Percentiles rank a stretch among this genome's conserved stretches.
Evolutionary conservation across 257 asterid genomes (phyloP).

Genomic region (Solanum ossicruentum): DNA sequence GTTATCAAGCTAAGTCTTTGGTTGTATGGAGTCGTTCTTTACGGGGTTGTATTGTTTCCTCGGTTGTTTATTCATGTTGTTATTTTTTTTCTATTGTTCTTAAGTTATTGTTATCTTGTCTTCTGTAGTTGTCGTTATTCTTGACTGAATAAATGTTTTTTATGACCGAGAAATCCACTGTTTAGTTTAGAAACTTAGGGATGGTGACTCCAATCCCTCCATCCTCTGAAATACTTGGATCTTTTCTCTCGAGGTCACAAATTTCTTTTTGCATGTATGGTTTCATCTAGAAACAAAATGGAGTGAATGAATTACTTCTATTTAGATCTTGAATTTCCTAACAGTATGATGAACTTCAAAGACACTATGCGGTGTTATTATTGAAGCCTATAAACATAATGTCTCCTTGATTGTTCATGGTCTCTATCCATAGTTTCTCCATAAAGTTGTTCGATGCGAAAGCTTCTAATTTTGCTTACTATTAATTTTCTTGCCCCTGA

Average conservation of each 20-base stretch:
- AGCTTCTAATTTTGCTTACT: not conserved
- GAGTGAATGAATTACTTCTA: not conserved
- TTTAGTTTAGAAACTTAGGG: not conserved
- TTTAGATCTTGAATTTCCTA: not conserved
- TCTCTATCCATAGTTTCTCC: not conserved
- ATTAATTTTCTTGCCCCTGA: slow-evolving; percentile 3
- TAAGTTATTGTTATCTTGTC: not conserved
- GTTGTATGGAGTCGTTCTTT: not conserved
- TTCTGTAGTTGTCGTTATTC: not conserved
- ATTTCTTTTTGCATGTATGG: not conserved
- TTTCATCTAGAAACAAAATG: not conserved
- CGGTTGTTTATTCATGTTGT: not conserved
- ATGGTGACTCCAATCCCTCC: not conserved
- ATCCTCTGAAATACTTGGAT: not conserved
- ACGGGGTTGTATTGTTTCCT: not conserved
- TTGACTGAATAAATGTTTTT: not conserved
- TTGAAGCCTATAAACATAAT: not conserved
- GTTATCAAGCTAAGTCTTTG: not conserved
- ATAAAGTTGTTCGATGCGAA: not conserved
- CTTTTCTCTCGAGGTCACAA: not conserved
- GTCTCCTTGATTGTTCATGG: not conserved
- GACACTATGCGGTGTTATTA: not conserved
- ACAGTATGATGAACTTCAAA: not conserved
- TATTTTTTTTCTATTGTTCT: not conserved
- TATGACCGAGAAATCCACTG: not conserved